These are phyloP conservation scores for Aspergillus coremiiformis DNA, from an alignment of 495 filamentous ascomycete genomes.

Conservation along the genomic window DNA sequence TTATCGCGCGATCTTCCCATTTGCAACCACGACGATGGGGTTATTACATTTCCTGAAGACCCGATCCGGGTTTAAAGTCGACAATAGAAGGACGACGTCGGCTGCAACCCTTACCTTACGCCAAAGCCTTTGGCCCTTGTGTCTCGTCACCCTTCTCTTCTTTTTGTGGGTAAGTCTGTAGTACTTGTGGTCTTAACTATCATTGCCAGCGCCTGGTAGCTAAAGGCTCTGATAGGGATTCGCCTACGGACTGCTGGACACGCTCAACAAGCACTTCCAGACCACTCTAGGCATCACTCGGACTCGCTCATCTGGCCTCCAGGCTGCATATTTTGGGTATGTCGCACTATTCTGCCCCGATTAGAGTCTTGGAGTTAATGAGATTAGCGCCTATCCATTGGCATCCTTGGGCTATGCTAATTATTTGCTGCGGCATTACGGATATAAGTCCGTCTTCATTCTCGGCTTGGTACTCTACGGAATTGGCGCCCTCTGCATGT, in stretches of 20 bases:
- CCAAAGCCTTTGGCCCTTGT: conserved; percentile 46
- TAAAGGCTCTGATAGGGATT: conserved; percentile 38
- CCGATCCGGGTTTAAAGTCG: conserved; percentile 28
- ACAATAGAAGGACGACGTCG: conserved; percentile 45
- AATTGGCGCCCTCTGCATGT: conserved; percentile 48
- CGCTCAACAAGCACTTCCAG: conserved; percentile 50
- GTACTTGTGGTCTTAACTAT: neutral
- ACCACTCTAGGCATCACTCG: conserved; percentile 44
- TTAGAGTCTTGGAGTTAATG: neutral
- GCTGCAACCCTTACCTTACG: conserved; percentile 53
- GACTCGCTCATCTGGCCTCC: conserved; percentile 45
- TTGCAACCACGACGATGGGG: conserved; percentile 14
- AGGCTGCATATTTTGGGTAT: conserved; percentile 48
- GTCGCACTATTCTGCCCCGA: neutral
- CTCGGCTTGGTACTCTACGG: conserved; percentile 45
- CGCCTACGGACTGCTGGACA: conserved; percentile 41
- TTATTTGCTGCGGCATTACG: conserved; percentile 44
- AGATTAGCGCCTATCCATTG: conserved; percentile 47
- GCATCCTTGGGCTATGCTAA: conserved; percentile 56
- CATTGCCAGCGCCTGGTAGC: neutral
- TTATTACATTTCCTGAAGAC: conserved; percentile 24
- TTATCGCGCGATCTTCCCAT: too few relatives aligned
- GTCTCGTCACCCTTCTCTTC: conserved; percentile 53
- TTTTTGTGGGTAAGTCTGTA: conserved; percentile 54
- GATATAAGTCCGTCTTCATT: conserved; percentile 49